phyloP scores from a whole-genome alignment of 169 alveolate species.

The Plasmodium vivax region DNA sequence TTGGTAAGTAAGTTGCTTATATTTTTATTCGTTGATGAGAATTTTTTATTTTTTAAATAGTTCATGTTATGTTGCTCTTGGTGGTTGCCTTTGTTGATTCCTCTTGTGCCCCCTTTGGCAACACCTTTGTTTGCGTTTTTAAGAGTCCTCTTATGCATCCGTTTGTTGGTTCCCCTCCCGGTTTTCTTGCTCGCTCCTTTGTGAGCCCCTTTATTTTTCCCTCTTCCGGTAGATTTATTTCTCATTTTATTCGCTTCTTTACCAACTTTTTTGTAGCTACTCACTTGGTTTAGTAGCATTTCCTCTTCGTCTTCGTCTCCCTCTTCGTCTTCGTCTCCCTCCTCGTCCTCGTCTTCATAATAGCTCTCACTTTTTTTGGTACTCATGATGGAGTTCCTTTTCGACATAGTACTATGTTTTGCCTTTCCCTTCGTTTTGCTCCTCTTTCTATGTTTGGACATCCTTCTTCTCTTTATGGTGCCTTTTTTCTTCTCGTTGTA shows the following conservation, averaged over 20 bases:
- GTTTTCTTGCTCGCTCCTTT: background rate
- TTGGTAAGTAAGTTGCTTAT: constrained; percentile 31
- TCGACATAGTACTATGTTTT: background rate
- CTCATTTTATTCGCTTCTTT: background rate
- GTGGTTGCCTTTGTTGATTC: background rate
- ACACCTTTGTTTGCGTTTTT: background rate
- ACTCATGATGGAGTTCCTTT: background rate
- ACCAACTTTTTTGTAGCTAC: background rate
- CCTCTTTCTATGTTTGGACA: background rate
- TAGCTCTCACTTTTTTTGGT: background rate
- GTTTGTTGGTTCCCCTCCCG: background rate
- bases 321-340: background rate
- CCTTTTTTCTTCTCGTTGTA: constrained; percentile 1
- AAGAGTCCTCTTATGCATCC: background rate
- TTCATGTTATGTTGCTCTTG: background rate
- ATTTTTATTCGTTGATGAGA: constrained; percentile 27
- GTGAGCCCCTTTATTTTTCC: background rate
- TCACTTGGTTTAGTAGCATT: background rate
- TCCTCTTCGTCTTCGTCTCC: background rate
- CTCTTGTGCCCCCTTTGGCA: background rate
- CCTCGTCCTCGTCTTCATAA: background rate
- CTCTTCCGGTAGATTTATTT: background rate
- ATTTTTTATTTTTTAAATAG: constrained; percentile 26
- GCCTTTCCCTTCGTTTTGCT: background rate
- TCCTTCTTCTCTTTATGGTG: background rate